Percentiles rank a stretch among this genome's conserved stretches.
Evolutionary conservation across 148 eudicot genomes (phyloP).

Genomic region (Amaranthus hypochondriacus): DNA sequence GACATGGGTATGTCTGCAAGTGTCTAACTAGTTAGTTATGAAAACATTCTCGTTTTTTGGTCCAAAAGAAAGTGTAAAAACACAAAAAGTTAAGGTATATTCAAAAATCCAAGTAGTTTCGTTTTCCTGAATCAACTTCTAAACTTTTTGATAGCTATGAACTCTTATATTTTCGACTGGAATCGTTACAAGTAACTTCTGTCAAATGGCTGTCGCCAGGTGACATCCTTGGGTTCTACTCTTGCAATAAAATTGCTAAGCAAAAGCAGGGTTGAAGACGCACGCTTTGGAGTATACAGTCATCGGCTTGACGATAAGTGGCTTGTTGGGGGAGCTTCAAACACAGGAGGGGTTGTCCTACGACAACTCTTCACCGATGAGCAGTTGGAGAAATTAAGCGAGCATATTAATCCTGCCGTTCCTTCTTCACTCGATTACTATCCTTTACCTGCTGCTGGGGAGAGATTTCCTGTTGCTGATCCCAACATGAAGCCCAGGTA

Average conservation of each 20-base stretch:
- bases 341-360: conserved; percentile 91
- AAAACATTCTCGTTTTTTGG: too few relatives aligned
- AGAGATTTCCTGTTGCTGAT: conserved; percentile 91
- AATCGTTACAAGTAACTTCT: not conserved
- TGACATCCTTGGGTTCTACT: conserved; percentile 96
- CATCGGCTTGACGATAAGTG: conserved; percentile 94
- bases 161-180: not conserved
- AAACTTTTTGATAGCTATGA: not conserved
- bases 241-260: conserved; percentile 94
- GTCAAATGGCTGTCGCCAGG: conserved; percentile 34
- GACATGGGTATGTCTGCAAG: too few relatives aligned
- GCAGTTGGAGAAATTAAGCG: conserved; percentile 61
- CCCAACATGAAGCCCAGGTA: conserved; percentile 81
- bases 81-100: too few relatives aligned
- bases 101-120: not conserved
- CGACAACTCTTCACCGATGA: conserved; percentile 74
- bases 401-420: conserved; percentile 59
- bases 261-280: conserved; percentile 82
- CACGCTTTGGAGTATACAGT: conserved; percentile 87
- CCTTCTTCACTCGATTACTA: conserved; percentile 80
- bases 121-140: not conserved
- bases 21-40: too few relatives aligned
- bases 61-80: too few relatives aligned
- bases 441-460: conserved; percentile 74
- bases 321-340: conserved; percentile 99